These are phyloP conservation scores for Pleurotus cornucopiae DNA, from an alignment of 768 basidiomycete genomes.

Conservation along the genomic window DNA sequence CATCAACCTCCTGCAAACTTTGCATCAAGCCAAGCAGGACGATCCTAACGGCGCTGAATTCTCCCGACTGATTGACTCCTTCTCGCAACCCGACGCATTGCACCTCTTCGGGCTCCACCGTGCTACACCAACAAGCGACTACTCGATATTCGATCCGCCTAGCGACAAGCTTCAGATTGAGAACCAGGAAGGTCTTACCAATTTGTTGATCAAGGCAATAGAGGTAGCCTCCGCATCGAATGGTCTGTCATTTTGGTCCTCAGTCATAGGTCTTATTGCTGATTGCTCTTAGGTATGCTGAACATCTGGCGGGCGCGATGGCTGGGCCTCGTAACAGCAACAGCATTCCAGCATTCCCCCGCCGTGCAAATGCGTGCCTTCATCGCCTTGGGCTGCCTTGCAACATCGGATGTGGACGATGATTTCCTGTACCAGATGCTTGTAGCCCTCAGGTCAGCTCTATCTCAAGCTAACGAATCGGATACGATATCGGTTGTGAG, in stretches of 20 bases:
- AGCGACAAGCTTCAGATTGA: slow-evolving; percentile 59
- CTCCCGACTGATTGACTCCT: slow-evolving; percentile 57
- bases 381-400: slow-evolving; percentile 77
- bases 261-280: not conserved
- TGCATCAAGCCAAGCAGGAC: slow-evolving; percentile 58
- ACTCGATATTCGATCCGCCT: slow-evolving; percentile 48
- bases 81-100: slow-evolving; percentile 51
- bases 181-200: slow-evolving; percentile 59
- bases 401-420: slow-evolving; percentile 83
- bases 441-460: slow-evolving; percentile 74
- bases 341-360: slow-evolving; percentile 86
- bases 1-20: slow-evolving; percentile 76
- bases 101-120: slow-evolving; percentile 71
- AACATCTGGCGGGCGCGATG: slow-evolving; percentile 93
- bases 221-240: slow-evolving; percentile 60
- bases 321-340: slow-evolving; percentile 86
- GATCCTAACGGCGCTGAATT: slow-evolving; percentile 55
- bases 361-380: slow-evolving; percentile 88
- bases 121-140: slow-evolving; percentile 65
- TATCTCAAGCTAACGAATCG: slow-evolving; percentile 62
- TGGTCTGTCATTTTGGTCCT: slow-evolving; percentile 41
- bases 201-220: slow-evolving; percentile 59
- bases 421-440: slow-evolving; percentile 93
- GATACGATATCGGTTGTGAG: slow-evolving; percentile 73
- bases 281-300: slow-evolving; percentile 48